phyloP scores from a whole-genome alignment of 2,329 filamentous ascomycete genomes.

The Neonectria punicea region DNA sequence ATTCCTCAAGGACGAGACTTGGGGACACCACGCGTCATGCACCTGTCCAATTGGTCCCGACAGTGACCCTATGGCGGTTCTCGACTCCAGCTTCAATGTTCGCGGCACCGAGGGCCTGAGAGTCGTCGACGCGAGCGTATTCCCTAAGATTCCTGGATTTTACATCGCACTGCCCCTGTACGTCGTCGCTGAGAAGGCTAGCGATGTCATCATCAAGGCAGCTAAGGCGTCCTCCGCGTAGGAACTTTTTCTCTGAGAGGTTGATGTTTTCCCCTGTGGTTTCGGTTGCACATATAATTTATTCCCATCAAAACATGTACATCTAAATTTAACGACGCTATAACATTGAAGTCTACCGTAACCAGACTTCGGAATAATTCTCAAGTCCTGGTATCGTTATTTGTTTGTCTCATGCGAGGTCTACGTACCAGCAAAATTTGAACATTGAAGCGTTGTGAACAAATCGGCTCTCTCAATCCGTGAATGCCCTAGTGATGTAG shows the following conservation, averaged over 20 bases:
- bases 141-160: slow-evolving; percentile 45
- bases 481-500: too few relatives aligned
- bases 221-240: slow-evolving; percentile 17
- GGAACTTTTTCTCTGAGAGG: background rate
- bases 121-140: slow-evolving; percentile 71
- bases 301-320: too few relatives aligned
- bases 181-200: slow-evolving; percentile 68
- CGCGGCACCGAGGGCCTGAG: slow-evolving; percentile 64
- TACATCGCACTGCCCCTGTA: slow-evolving; percentile 33
- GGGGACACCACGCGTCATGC: slow-evolving; percentile 59
- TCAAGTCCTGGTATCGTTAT: too few relatives aligned
- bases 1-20: slow-evolving; percentile 54
- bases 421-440: too few relatives aligned
- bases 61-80: slow-evolving; percentile 63
- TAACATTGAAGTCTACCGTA: too few relatives aligned
- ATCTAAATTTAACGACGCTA: too few relatives aligned
- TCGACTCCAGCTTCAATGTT: slow-evolving; percentile 68
- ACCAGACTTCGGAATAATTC: too few relatives aligned
- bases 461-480: too few relatives aligned
- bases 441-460: too few relatives aligned
- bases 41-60: slow-evolving; percentile 67
- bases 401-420: too few relatives aligned
- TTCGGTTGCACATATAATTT: background rate
- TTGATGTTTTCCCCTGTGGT: background rate
- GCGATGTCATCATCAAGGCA: slow-evolving; percentile 45